These are phyloP conservation scores for Marchantia polymorpha DNA, from an alignment of 225 moss, liverwort and hornwort species.

Conservation along the genomic window DNA sequence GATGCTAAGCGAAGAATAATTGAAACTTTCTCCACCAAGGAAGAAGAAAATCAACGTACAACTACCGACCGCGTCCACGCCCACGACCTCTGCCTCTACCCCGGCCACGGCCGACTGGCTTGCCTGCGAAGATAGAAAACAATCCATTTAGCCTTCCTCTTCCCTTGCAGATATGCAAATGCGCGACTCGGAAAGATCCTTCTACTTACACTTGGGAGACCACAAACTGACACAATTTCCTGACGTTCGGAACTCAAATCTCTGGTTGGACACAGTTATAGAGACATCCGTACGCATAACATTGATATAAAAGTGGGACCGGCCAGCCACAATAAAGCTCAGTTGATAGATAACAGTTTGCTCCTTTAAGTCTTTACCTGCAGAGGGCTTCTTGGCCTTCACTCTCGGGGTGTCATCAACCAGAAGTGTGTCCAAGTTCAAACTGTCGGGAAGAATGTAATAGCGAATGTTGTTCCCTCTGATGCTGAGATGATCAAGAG, in stretches of 20 bases:
- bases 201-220: too few relatives aligned
- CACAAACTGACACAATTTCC: too few relatives aligned
- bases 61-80: constrained; percentile 50
- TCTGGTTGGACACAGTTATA: too few relatives aligned
- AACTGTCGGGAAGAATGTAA: constrained; percentile 92
- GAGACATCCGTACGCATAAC: too few relatives aligned
- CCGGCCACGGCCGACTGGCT: constrained; percentile 49
- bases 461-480: constrained; percentile 95
- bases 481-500: constrained; percentile 83
- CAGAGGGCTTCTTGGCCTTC: constrained; percentile 93
- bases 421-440: constrained; percentile 90
- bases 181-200: too few relatives aligned
- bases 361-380: constrained; percentile 42
- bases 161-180: too few relatives aligned
- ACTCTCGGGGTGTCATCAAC: constrained; percentile 93
- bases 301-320: too few relatives aligned
- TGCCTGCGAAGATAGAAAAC: constrained; percentile 28
- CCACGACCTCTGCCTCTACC: constrained; percentile 49
- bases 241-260: neutral
- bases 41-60: neutral
- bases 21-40: constrained; percentile 23
- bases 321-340: too few relatives aligned
- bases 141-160: too few relatives aligned
- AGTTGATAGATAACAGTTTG: too few relatives aligned
- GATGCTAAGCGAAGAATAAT: constrained; percentile 32